Evolutionary conservation across 805 yeast species (phyloP).

Genomic region (Teunomyces cretensis): DNA sequence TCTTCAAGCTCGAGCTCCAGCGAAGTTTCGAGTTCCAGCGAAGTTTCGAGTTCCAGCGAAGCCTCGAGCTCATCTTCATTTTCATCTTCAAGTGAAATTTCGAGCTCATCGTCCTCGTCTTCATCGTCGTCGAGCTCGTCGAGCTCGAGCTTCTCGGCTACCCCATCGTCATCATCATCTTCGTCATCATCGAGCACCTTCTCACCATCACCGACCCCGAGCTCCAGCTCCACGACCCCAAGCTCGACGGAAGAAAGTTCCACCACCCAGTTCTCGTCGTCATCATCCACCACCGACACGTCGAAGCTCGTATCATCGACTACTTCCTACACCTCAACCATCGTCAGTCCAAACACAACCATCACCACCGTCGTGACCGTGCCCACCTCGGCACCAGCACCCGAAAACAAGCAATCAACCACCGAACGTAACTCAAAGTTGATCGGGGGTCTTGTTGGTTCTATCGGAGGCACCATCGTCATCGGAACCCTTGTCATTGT

Average conservation of each 20-base stretch:
- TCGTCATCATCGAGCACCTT: conserved; percentile 1
- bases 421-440: conserved; percentile 30
- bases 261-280: conserved; percentile 10
- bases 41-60: background rate
- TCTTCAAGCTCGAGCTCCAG: background rate
- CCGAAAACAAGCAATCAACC: conserved; percentile 9
- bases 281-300: conserved; percentile 5
- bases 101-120: conserved; percentile 5
- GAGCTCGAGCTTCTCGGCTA: conserved; percentile 11
- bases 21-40: conserved; percentile 4
- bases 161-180: conserved; percentile 6
- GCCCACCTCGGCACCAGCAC: conserved; percentile 30
- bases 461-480: conserved; percentile 45
- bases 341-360: conserved; percentile 32
- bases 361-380: conserved; percentile 40
- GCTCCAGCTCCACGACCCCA: conserved; percentile 1
- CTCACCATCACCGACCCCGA: conserved; percentile 2
- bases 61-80: background rate
- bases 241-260: background rate
- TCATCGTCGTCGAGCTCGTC: conserved; percentile 7
- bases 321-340: conserved; percentile 18
- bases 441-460: conserved; percentile 47
- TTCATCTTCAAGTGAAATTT: background rate
- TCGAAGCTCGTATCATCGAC: conserved; percentile 5
- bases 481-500: conserved; percentile 37